Percentiles rank a stretch among this genome's conserved stretches.
phyloP scores from a whole-genome alignment of 202 grass and related monocot genomes.

The Setaria viridis region DNA sequence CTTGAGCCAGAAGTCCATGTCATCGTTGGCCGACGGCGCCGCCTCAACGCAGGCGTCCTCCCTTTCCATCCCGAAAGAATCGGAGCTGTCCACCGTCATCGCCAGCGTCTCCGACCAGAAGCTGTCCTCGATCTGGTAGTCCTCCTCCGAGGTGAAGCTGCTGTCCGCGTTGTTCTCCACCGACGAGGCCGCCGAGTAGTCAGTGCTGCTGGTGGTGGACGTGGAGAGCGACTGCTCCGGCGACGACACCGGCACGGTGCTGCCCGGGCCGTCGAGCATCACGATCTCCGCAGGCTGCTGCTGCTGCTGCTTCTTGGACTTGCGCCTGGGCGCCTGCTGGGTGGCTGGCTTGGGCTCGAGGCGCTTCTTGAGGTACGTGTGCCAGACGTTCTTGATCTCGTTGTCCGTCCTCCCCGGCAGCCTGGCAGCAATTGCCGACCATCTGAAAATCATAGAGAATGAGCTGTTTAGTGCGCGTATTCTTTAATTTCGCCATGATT shows the following conservation, averaged over 20 bases:
- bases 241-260: slow-evolving; percentile 38
- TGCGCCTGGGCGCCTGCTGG: slow-evolving; percentile 37
- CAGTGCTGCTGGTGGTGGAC: slow-evolving; percentile 32
- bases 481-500: background rate
- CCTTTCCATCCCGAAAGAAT: background rate
- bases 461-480: slow-evolving; percentile 33
- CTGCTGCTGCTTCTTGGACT: slow-evolving; percentile 38
- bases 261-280: background rate
- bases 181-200: slow-evolving; percentile 47
- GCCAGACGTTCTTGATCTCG: slow-evolving; percentile 97
- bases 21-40: slow-evolving; percentile 42
- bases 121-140: slow-evolving; percentile 71
- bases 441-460: slow-evolving; percentile 45
- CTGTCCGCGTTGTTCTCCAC: slow-evolving; percentile 48
- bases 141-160: slow-evolving; percentile 59
- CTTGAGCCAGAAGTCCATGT: slow-evolving; percentile 85
- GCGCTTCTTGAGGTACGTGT: slow-evolving; percentile 89
- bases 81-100: slow-evolving; percentile 45
- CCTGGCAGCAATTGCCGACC: slow-evolving; percentile 81
- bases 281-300: background rate
- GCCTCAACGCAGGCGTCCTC: background rate
- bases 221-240: slow-evolving; percentile 54
- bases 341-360: slow-evolving; percentile 42
- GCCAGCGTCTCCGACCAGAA: slow-evolving; percentile 80
- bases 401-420: slow-evolving; percentile 90